Percentiles rank a stretch among this genome's conserved stretches.
Conservation (phyloP, 1,284 basidiomycete genomes). For the Grifola frondosa region DNA sequence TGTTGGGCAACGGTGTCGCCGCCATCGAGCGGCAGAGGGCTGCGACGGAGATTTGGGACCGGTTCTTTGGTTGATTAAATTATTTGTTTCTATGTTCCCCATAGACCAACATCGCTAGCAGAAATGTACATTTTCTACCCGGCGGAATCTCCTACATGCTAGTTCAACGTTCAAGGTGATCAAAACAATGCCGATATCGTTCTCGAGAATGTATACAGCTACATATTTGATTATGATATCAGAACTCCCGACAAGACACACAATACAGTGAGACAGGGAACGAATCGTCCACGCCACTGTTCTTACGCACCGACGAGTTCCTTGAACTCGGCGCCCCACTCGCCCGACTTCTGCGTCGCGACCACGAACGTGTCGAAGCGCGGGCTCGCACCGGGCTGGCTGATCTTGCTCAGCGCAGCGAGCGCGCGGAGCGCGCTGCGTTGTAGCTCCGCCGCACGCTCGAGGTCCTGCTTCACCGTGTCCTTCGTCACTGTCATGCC, state of each 20-base stretch:
- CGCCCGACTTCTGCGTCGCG: constrained; percentile 57
- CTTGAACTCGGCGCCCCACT: constrained; percentile 68
- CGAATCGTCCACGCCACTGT: too few relatives aligned
- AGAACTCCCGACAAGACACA: too few relatives aligned
- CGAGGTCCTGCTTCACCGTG: constrained; percentile 96
- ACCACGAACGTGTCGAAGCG: constrained; percentile 79
- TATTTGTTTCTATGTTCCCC: neutral
- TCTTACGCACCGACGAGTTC: constrained; percentile 45
- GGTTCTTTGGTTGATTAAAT: constrained; percentile 30
- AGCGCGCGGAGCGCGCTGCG: constrained; percentile 84
- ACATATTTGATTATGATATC: too few relatives aligned
- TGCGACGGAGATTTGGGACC: constrained; percentile 38
- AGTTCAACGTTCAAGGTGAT: too few relatives aligned
- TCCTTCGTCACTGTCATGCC: constrained; percentile 89
- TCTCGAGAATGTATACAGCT: too few relatives aligned
- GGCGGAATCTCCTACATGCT: too few relatives aligned
- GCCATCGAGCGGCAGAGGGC: constrained; percentile 44
- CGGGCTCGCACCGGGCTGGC: constrained; percentile 58
- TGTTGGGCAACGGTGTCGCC: constrained; percentile 56
- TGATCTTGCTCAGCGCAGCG: constrained; percentile 78
- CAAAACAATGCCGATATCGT: too few relatives aligned
- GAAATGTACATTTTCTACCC: too few relatives aligned
- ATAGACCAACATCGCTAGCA: too few relatives aligned
- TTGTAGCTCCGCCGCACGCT: constrained; percentile 91
- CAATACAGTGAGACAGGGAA: too few relatives aligned